phyloP scores from a whole-genome alignment of 1,139 yeast genomes.

The Geotrichum carabidarum region DNA sequence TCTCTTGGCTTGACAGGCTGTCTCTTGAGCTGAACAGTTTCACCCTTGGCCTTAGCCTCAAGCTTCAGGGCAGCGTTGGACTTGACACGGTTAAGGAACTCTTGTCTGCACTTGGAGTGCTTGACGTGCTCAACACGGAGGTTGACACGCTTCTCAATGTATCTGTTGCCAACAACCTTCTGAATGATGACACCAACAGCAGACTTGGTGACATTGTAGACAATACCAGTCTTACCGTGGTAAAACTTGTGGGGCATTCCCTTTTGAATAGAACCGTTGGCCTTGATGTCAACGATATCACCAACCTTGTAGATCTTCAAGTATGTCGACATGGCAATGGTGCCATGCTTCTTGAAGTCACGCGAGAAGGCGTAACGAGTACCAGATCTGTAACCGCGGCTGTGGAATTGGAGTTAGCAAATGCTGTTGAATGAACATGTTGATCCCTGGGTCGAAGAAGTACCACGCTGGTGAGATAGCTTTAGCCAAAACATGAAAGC shows the following conservation, averaged over 20 bases:
- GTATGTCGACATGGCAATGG: conserved; percentile 91
- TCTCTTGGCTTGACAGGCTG: conserved; percentile 98
- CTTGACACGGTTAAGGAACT: conserved; percentile 97
- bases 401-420: conserved; percentile 29
- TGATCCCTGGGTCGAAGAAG: no score
- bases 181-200: conserved; percentile 96
- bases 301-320: conserved; percentile 97
- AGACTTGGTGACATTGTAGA: conserved; percentile 96
- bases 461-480: no score
- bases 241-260: conserved; percentile 99
- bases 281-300: conserved; percentile 98
- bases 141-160: conserved; percentile 97
- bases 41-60: conserved; percentile 94
- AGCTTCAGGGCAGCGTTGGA: conserved; percentile 86
- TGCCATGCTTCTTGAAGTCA: conserved; percentile 98
- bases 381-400: conserved; percentile 99
- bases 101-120: conserved; percentile 99
- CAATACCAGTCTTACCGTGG: conserved; percentile 99
- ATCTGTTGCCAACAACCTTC: conserved; percentile 99
- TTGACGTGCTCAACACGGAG: conserved; percentile 97
- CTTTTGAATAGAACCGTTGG: conserved; percentile 96
- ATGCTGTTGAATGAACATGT: no score
- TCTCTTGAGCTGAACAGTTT: conserved; percentile 88
- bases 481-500: no score
- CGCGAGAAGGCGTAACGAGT: conserved; percentile 99